A percentile compares a stretch with the other conserved stretches of the same genome.
Conservation (phyloP, 331 rosid species). For the Acacia pycnantha region DNA sequence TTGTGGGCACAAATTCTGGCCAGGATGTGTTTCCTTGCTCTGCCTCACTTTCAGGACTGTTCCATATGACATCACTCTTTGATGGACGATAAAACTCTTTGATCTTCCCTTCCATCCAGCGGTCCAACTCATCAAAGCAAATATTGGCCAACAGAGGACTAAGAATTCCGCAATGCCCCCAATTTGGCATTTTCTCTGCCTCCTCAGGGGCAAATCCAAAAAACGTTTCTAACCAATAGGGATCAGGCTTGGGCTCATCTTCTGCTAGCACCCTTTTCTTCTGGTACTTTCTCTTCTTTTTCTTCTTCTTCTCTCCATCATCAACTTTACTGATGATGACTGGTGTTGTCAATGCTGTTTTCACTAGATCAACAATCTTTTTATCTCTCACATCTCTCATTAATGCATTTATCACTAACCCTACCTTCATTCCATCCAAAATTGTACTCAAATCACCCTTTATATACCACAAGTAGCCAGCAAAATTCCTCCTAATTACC, state of each 20-base stretch:
- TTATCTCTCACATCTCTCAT: conserved; percentile 93
- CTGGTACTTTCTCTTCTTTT: conserved; percentile 81
- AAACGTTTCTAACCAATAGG: conserved; percentile 86
- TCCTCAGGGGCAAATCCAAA: conserved; percentile 91
- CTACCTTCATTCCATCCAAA: conserved; percentile 79
- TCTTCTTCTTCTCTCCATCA: conserved; percentile 61
- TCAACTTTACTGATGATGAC: conserved; percentile 55
- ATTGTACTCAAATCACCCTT: conserved; percentile 81
- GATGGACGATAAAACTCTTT: conserved; percentile 85
- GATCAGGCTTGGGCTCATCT: conserved; percentile 98
- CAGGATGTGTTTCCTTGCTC: conserved; percentile 93
- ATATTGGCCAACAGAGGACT: conserved; percentile 81
- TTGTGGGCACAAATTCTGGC: conserved; percentile 99
- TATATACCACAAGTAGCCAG: conserved; percentile 86
- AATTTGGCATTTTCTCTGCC: conserved; percentile 77
- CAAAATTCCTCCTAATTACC: conserved; percentile 59
- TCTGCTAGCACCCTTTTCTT: conserved; percentile 89
- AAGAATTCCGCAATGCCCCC: conserved; percentile 95
- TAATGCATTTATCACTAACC: conserved; percentile 70
- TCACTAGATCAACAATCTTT: conserved; percentile 72
- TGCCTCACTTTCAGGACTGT: conserved; percentile 71
- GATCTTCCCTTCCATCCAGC: conserved; percentile 91
- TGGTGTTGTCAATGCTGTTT: conserved; percentile 68
- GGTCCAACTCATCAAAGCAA: conserved; percentile 85
- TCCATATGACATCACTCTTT: conserved; percentile 97